A percentile compares a stretch with the other conserved stretches of the same genome.
These are phyloP conservation scores for Ceratocystis alfenasii DNA, from an alignment of 2,329 filamentous ascomycete genomes.

Conservation along the genomic window DNA sequence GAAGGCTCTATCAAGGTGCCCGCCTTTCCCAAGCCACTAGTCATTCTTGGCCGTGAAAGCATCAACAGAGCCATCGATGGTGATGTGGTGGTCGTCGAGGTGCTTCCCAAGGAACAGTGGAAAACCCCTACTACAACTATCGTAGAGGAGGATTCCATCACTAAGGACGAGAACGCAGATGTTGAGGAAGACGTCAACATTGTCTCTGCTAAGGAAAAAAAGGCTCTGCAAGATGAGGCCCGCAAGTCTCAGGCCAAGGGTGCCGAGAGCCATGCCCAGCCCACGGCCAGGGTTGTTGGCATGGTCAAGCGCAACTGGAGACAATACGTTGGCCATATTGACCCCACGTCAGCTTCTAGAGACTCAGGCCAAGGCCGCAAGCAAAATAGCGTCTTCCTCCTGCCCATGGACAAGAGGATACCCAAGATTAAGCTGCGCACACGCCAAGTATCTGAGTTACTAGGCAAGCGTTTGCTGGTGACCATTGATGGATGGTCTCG, in stretches of 20 bases:
- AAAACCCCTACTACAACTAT: constrained; percentile 92
- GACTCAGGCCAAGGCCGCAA: constrained; percentile 64
- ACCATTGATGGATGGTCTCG: constrained; percentile 93
- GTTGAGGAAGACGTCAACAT: constrained; percentile 53
- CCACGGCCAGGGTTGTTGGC: constrained; percentile 84
- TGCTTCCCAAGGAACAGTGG: constrained; percentile 91
- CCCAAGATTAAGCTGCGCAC: constrained; percentile 92
- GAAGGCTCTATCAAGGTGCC: constrained; percentile 86
- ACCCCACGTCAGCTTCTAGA: constrained; percentile 68
- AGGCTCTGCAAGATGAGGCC: constrained; percentile 81
- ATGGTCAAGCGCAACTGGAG: constrained; percentile 94
- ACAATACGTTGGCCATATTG: constrained; percentile 93
- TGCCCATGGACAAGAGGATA: constrained; percentile 96
- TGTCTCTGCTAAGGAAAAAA: constrained; percentile 65
- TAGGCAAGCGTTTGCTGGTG: constrained; percentile 84
- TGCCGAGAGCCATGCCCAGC: constrained; percentile 67
- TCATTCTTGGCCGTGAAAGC: constrained; percentile 85
- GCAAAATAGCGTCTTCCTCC: constrained; percentile 85
- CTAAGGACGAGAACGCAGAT: constrained; percentile 88
- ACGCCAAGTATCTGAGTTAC: constrained; percentile 72
- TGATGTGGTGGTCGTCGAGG: constrained; percentile 84
- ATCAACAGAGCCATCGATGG: constrained; percentile 90
- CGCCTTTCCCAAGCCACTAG: constrained; percentile 75
- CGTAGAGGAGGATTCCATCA: constrained; percentile 83
- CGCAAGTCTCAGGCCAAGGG: constrained; percentile 69